Evolutionary conservation across 2,329 filamentous ascomycete genomes (phyloP).

Genomic region (Teratosphaeriaceae sp.): DNA sequence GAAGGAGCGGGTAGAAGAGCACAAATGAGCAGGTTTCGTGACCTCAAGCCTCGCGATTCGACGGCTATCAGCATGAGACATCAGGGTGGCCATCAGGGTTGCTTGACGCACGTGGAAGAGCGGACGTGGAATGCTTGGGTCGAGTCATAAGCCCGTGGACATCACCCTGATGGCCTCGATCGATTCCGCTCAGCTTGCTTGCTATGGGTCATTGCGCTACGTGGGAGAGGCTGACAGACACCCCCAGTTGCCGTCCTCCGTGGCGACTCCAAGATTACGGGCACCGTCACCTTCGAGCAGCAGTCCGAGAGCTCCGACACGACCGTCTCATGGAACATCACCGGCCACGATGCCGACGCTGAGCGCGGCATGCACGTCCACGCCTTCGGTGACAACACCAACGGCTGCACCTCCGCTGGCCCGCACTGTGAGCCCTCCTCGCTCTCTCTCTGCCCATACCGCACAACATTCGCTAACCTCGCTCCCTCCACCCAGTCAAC

Average conservation of each 20-base stretch:
- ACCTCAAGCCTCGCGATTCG: slow-evolving; percentile 11
- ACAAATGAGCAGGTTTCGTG: slow-evolving; percentile 29
- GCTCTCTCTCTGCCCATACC: too few relatives aligned
- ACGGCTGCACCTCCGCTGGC: slow-evolving; percentile 96
- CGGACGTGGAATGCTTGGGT: too few relatives aligned
- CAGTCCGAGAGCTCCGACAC: slow-evolving; percentile 72
- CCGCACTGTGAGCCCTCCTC: slow-evolving; percentile 96
- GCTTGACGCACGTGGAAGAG: not conserved
- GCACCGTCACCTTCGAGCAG: slow-evolving; percentile 95
- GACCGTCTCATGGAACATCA: slow-evolving; percentile 86
- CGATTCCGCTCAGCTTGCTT: not conserved
- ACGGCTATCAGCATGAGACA: not conserved
- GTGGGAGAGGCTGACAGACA: slow-evolving; percentile 19
- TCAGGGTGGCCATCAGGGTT: slow-evolving; percentile 4
- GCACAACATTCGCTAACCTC: not conserved
- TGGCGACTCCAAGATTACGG: slow-evolving; percentile 92
- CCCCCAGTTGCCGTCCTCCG: slow-evolving; percentile 83
- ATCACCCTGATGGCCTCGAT: not conserved
- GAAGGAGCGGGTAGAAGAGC: slow-evolving; percentile 3
- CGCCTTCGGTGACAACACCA: slow-evolving; percentile 99
- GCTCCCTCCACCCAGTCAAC: slow-evolving; percentile 65
- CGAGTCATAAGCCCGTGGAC: not conserved
- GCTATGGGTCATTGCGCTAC: not conserved
- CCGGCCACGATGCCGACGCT: slow-evolving; percentile 87
- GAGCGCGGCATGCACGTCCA: slow-evolving; percentile 98